A percentile compares a stretch with the other conserved stretches of the same genome.
Conservation (phyloP, 352 stramenopile genomes). For the Phytopythium oedochilum region DNA sequence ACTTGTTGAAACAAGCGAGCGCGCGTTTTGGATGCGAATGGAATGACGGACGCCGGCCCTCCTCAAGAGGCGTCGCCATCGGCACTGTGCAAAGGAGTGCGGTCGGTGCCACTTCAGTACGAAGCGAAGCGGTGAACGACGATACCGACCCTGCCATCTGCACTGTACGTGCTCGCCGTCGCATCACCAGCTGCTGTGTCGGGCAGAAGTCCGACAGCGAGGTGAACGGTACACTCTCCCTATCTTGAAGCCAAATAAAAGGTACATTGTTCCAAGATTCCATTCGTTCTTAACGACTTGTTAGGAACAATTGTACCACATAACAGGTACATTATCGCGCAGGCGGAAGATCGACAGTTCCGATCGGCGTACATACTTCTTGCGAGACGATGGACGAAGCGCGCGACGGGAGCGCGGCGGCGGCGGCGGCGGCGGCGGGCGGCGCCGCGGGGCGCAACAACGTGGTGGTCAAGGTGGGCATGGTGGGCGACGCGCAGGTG, state of each 20-base stretch:
- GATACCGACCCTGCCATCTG: no score
- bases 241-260: no score
- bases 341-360: no score
- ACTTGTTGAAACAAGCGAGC: background rate
- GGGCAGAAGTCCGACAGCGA: no score
- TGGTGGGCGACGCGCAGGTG: constrained; percentile 93
- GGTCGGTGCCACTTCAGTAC: no score
- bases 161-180: no score
- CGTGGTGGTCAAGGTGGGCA: constrained; percentile 90
- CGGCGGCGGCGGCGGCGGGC: constrained; percentile 10
- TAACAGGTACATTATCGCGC: background rate
- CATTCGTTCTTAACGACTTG: no score
- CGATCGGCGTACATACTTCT: no score
- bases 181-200: no score
- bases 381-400: background rate
- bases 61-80: background rate
- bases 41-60: background rate
- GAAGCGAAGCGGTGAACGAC: no score
- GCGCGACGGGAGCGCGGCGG: constrained; percentile 21
- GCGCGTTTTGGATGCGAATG: background rate
- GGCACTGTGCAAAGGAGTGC: no score
- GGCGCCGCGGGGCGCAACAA: constrained; percentile 70
- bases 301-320: background rate
- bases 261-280: background rate
- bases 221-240: no score